Conservation (phyloP, 371 early-diverging fungal species). For the Apophysomyces variabilis region DNA sequence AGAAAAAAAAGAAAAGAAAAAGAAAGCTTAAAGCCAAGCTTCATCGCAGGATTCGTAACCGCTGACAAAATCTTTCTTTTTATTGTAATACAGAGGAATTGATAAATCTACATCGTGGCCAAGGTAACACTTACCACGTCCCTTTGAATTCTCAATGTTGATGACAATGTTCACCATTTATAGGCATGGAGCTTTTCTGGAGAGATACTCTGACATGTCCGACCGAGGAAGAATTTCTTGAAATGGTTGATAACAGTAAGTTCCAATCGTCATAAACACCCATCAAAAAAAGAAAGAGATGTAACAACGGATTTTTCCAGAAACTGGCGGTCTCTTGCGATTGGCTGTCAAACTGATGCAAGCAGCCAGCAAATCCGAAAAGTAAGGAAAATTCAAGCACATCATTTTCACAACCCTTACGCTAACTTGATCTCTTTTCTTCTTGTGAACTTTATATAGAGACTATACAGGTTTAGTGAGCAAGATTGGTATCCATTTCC, state of each 20-base stretch:
- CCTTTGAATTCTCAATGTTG: conserved; percentile 73
- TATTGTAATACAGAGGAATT: conserved; percentile 70
- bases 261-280: neutral
- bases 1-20: neutral
- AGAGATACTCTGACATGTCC: conserved; percentile 88
- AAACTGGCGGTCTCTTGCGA: conserved; percentile 95
- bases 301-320: conserved; percentile 38
- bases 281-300: neutral
- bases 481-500: conserved; percentile 90
- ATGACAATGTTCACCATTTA: conserved; percentile 29
- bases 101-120: conserved; percentile 90
- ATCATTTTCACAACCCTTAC: neutral
- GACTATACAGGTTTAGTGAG: conserved; percentile 86
- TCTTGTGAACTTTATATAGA: conserved; percentile 21
- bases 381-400: conserved; percentile 36
- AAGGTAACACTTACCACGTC: conserved; percentile 85
- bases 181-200: conserved; percentile 86
- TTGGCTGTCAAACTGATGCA: conserved; percentile 94
- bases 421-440: neutral
- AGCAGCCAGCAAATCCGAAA: conserved; percentile 53
- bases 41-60: neutral
- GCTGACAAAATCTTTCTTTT: conserved; percentile 1
- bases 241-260: conserved; percentile 94
- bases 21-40: neutral
- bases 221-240: conserved; percentile 85